A percentile compares a stretch with the other conserved stretches of the same genome.
phyloP scores from a whole-genome alignment of 192 early-diverging fungal genomes.

The Rhizophagus prolifer region DNA sequence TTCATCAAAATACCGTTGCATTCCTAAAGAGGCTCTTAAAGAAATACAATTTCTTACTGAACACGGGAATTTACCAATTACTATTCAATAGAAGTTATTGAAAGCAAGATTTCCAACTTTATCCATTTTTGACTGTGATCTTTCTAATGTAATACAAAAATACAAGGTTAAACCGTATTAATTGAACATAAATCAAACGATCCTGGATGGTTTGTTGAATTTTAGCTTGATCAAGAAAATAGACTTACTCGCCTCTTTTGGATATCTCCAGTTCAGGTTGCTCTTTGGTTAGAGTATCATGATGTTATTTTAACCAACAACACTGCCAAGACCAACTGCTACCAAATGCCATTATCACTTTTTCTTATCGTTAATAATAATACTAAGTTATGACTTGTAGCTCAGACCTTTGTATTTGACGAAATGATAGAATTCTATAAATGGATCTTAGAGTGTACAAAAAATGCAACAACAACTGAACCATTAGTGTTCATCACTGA shows the following conservation, averaged over 20 bases:
- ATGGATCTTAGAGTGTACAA: conserved; percentile 12
- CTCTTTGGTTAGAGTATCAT: not conserved
- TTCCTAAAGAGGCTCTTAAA: not conserved
- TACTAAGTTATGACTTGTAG: not conserved
- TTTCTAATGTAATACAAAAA: conserved; percentile 11
- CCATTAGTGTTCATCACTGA: too few species aligned
- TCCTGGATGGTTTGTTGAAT: not conserved
- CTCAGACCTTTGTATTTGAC: not conserved
- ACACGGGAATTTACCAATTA: not conserved
- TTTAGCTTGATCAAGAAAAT: conserved; percentile 12
- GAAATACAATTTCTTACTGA: not conserved
- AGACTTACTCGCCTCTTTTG: not conserved
- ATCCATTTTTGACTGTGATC: not conserved
- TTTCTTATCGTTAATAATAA: conserved; percentile 14
- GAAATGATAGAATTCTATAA: conserved; percentile 9
- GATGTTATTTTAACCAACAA: not conserved
- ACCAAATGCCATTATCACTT: not conserved
- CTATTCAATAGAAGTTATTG: conserved; percentile 1
- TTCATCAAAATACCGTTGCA: not conserved
- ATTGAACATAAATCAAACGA: not conserved
- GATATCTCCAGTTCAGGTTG: not conserved
- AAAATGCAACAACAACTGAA: conserved; percentile 4
- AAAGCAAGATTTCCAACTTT: not conserved
- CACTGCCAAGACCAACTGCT: too few species aligned
- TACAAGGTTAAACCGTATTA: not conserved